phyloP scores from a whole-genome alignment of 1,284 basidiomycete genomes.

The Pseudozyma pruni region DNA sequence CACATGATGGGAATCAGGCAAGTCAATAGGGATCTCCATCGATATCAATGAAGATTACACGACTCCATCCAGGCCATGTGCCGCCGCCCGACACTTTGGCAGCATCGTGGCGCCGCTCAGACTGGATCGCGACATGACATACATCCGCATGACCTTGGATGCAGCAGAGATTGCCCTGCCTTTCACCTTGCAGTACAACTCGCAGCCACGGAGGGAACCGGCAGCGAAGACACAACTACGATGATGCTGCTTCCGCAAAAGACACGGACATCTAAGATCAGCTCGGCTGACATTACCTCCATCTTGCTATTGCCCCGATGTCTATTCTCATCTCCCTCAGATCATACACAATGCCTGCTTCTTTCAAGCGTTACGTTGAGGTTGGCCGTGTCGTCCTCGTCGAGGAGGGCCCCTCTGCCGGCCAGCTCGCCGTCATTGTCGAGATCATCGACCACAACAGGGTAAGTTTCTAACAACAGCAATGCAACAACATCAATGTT shows the following conservation, averaged over 20 bases:
- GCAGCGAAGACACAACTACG: too few relatives aligned
- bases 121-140: background rate
- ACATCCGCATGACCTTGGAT: too few relatives aligned
- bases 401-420: slow-evolving; percentile 84
- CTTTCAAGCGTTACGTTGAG: slow-evolving; percentile 96
- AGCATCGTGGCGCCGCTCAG: too few relatives aligned
- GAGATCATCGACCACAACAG: slow-evolving; percentile 99
- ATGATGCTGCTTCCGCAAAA: slow-evolving; percentile 1
- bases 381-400: slow-evolving; percentile 98
- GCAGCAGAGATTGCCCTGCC: too few relatives aligned
- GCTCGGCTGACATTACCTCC: slow-evolving; percentile 15
- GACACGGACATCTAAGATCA: too few relatives aligned
- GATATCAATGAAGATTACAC: too few relatives aligned
- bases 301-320: background rate
- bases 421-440: slow-evolving; percentile 92
- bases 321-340: slow-evolving; percentile 8
- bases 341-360: slow-evolving; percentile 57
- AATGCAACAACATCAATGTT: slow-evolving; percentile 2
- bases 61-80: too few relatives aligned
- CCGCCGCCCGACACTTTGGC: too few relatives aligned
- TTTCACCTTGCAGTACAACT: too few relatives aligned
- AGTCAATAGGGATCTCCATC: too few relatives aligned
- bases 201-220: too few relatives aligned
- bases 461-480: slow-evolving; percentile 72
- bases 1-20: too few relatives aligned